A percentile compares a stretch with the other conserved stretches of the same genome.
Evolutionary conservation across 345 rosid species (phyloP).

Genomic region (Hibiscus tridactylites): DNA sequence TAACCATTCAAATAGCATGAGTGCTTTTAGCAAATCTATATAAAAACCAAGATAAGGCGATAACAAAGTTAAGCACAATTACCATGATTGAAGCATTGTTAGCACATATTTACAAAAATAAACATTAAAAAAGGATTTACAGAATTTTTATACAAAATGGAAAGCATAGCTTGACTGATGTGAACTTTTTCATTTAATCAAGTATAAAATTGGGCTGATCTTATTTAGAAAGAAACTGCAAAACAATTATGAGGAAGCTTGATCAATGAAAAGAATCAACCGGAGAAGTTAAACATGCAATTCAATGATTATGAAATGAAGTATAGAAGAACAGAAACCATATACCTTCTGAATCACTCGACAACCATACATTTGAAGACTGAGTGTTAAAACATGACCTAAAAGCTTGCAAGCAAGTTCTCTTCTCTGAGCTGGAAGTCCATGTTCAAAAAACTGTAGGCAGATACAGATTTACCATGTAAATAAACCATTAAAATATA

Average conservation of each 20-base stretch:
- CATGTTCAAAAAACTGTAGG: constrained; percentile 60
- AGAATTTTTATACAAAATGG: neutral
- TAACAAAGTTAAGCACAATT: neutral
- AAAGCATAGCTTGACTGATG: neutral
- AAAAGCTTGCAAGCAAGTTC: constrained; percentile 45
- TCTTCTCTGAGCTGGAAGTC: constrained; percentile 47
- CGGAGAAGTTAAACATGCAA: neutral
- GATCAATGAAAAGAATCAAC: neutral
- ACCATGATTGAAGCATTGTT: neutral
- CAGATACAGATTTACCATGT: neutral
- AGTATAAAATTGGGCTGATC: neutral
- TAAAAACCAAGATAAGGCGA: neutral
- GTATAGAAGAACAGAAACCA: neutral
- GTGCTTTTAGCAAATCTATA: neutral
- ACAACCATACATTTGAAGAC: constrained; percentile 69
- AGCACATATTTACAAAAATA: neutral
- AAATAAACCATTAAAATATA: neutral
- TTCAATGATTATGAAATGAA: neutral
- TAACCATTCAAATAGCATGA: neutral
- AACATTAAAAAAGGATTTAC: neutral
- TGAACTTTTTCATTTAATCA: neutral
- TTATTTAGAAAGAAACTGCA: neutral
- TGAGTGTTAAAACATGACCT: constrained; percentile 46
- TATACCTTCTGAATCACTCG: constrained; percentile 58
- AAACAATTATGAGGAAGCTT: neutral